Evolutionary conservation across 1,284 basidiomycete species (phyloP).

Genomic region (Nidula niveotomentosa): DNA sequence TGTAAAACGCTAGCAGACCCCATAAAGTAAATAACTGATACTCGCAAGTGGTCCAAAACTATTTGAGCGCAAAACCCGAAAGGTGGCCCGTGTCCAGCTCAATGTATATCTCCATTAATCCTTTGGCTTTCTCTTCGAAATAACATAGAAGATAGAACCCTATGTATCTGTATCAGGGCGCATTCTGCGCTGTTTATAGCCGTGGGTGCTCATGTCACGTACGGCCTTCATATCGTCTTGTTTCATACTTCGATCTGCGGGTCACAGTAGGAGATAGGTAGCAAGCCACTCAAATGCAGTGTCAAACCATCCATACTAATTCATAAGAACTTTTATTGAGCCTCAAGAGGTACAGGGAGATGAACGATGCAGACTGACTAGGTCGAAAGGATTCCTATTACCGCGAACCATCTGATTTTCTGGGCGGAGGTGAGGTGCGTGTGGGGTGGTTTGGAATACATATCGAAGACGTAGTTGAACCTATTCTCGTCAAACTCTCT

Average conservation of each 20-base stretch:
- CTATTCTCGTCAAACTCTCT: conserved; percentile 35
- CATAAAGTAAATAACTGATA: no score
- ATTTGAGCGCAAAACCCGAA: no score
- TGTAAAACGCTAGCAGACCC: no score
- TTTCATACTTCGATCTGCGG: conserved; percentile 40
- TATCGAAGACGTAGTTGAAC: conserved; percentile 34
- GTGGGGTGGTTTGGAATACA: conserved; percentile 35
- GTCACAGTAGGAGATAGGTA: conserved; percentile 48
- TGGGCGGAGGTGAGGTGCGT: conserved; percentile 32
- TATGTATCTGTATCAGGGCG: background rate
- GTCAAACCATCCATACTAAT: conserved; percentile 37
- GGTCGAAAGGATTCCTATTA: conserved; percentile 33
- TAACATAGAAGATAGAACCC: conserved; percentile 31
- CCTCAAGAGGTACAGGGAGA: no score
- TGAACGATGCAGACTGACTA: conserved; percentile 18
- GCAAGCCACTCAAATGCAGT: conserved; percentile 41
- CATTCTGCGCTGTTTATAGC: background rate
- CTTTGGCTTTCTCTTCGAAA: conserved; percentile 21
- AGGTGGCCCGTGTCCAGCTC: no score
- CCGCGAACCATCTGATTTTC: conserved; percentile 34
- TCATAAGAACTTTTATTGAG: background rate
- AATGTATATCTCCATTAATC: background rate
- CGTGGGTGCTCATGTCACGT: conserved; percentile 34
- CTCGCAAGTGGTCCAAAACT: no score
- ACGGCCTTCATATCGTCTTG: conserved; percentile 50